phyloP scores from a whole-genome alignment of 768 basidiomycete species.

The Leucocoprinus sp. region DNA sequence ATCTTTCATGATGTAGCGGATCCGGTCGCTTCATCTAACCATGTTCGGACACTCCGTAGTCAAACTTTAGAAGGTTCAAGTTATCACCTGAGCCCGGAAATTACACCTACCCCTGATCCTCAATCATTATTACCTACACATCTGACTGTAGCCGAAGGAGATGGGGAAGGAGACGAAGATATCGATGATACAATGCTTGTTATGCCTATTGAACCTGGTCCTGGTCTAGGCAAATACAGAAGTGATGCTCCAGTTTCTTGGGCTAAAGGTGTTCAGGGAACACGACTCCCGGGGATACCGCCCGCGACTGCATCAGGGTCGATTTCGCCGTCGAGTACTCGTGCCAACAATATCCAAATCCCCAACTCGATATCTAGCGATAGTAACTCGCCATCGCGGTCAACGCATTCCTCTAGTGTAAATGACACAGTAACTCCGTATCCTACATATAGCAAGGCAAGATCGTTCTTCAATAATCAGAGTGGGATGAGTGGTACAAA shows the following conservation, averaged over 20 bases:
- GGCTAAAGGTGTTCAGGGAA: neutral
- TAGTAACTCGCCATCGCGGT: slow-evolving; percentile 13
- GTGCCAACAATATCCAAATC: too few relatives aligned
- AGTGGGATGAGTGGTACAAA: slow-evolving; percentile 19
- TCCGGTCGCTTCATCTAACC: slow-evolving; percentile 37
- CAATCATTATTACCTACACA: slow-evolving; percentile 8
- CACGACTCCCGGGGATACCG: neutral
- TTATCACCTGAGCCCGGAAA: slow-evolving; percentile 11
- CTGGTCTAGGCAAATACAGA: slow-evolving; percentile 10
- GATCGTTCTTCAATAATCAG: slow-evolving; percentile 66
- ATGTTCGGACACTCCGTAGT: slow-evolving; percentile 21
- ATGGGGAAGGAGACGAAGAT: slow-evolving; percentile 58
- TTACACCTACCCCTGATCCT: slow-evolving; percentile 1
- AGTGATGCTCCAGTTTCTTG: slow-evolving; percentile 14
- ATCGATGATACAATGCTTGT: slow-evolving; percentile 70
- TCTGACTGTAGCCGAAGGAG: neutral
- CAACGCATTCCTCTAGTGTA: slow-evolving; percentile 17
- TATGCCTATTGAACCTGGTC: slow-evolving; percentile 53
- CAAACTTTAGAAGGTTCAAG: slow-evolving; percentile 17
- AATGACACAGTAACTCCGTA: slow-evolving; percentile 16
- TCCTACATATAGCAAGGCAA: slow-evolving; percentile 31
- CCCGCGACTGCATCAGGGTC: slow-evolving; percentile 2
- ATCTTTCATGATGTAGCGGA: slow-evolving; percentile 79
- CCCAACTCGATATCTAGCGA: too few relatives aligned
- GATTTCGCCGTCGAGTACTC: slow-evolving; percentile 19